Evolutionary conservation across 1,284 basidiomycete genomes (phyloP).

Genomic region (Ceratobasidium sp.): DNA sequence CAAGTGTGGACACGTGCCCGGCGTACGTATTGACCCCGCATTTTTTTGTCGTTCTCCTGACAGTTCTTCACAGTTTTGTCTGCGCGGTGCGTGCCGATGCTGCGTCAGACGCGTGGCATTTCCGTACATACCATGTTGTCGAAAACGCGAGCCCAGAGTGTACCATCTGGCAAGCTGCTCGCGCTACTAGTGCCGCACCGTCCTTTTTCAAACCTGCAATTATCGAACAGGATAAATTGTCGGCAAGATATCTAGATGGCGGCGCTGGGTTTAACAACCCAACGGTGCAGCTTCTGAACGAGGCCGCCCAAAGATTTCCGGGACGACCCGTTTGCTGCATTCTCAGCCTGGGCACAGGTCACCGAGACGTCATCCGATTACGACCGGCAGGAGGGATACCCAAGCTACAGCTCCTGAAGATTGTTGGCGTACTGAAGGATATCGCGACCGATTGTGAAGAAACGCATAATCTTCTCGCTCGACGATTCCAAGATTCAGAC

Average conservation of each 20-base stretch:
- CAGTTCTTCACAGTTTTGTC: slow-evolving; percentile 4
- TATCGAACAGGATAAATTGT: not conserved
- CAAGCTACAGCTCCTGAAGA: not conserved
- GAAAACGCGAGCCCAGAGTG: not conserved
- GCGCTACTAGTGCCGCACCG: not conserved
- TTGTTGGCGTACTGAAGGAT: not conserved
- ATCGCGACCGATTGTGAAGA: too few relatives aligned
- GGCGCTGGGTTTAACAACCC: not conserved
- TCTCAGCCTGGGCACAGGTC: slow-evolving; percentile 5
- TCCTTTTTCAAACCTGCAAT: not conserved
- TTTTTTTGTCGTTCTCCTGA: not conserved
- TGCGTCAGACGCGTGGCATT: not conserved
- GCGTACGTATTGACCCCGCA: too few relatives aligned
- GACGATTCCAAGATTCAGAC: too few relatives aligned
- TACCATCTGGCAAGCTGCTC: slow-evolving; percentile 11
- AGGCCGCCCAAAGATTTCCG: not conserved
- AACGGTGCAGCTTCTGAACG: not conserved
- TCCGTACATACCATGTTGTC: not conserved
- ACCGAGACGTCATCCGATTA: not conserved
- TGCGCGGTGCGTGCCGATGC: not conserved
- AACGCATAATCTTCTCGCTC: too few relatives aligned
- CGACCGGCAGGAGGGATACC: not conserved
- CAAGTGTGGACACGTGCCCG: too few relatives aligned
- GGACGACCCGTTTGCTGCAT: not conserved
- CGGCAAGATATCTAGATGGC: not conserved